A percentile compares a stretch with the other conserved stretches of the same genome.
Evolutionary conservation across 495 filamentous ascomycete genomes (phyloP).

Genomic region (Neurospora sp.): DNA sequence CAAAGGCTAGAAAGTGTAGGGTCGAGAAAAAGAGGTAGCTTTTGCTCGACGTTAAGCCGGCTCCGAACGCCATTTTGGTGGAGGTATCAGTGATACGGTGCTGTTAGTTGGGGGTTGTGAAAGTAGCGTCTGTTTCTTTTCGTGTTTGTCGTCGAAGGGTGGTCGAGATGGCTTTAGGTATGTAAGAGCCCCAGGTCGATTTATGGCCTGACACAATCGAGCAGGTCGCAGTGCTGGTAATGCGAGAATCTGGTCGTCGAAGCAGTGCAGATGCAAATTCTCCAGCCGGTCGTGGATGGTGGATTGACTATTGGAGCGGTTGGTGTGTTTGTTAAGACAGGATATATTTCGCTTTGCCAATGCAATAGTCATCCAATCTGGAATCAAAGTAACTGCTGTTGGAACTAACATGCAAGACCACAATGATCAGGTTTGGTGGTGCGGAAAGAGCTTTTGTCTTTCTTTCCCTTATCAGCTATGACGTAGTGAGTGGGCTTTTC

Average conservation of each 20-base stretch:
- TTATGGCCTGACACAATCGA: not conserved
- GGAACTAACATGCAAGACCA: not conserved
- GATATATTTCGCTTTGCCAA: not conserved
- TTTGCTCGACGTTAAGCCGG: constrained; percentile 12
- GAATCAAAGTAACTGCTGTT: not conserved
- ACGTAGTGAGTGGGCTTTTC: not conserved
- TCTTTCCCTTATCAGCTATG: not conserved
- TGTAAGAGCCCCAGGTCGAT: not conserved
- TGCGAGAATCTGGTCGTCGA: not conserved
- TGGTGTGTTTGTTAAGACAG: too few relatives aligned
- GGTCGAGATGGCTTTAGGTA: not conserved
- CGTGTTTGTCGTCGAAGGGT: not conserved
- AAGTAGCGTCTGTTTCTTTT: not conserved
- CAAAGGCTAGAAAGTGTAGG: constrained; percentile 61
- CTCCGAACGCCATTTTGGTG: constrained; percentile 26
- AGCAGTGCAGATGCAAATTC: not conserved
- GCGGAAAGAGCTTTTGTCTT: not conserved
- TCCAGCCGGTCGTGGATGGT: not conserved
- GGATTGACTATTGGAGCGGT: not conserved
- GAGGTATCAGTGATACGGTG: not conserved
- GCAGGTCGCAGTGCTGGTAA: not conserved
- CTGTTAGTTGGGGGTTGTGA: not conserved
- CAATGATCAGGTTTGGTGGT: not conserved
- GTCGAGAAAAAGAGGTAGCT: constrained; percentile 37
- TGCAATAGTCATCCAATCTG: not conserved